phyloP scores from a whole-genome alignment of 164 flowering plant genomes.

The Paratinospora sagittata region DNA sequence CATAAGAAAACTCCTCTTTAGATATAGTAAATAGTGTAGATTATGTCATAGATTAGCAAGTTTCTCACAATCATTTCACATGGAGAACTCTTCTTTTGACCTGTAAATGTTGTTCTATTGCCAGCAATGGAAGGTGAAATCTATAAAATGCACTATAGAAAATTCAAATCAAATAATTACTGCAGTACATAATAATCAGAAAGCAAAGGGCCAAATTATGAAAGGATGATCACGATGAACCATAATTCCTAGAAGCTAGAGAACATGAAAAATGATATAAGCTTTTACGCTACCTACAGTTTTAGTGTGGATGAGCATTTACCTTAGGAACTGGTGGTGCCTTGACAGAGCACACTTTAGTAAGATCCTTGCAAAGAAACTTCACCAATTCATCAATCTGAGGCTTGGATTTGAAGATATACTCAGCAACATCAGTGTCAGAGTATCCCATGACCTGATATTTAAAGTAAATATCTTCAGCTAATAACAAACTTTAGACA shows the following conservation, averaged over 20 bases:
- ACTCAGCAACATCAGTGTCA: slow-evolving; percentile 95
- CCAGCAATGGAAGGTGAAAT: background rate
- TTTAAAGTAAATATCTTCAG: background rate
- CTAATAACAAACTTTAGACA: background rate
- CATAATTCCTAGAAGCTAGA: background rate
- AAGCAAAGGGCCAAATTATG: background rate
- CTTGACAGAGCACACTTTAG: slow-evolving; percentile 58
- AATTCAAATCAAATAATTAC: background rate
- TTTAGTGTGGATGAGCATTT: slow-evolving; percentile 11
- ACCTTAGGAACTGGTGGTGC: slow-evolving; percentile 93
- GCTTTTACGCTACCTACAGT: slow-evolving; percentile 3
- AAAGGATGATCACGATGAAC: background rate
- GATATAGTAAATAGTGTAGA: too few species aligned
- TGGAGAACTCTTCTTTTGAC: too few species aligned
- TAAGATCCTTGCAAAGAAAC: slow-evolving; percentile 74
- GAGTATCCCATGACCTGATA: slow-evolving; percentile 83
- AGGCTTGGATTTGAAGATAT: slow-evolving; percentile 57
- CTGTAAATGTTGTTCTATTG: too few species aligned
- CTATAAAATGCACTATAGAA: background rate
- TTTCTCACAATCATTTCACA: background rate
- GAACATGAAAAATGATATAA: background rate
- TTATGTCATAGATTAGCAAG: background rate
- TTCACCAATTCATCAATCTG: slow-evolving; percentile 47
- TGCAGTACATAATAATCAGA: background rate
- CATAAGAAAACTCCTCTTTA: too few species aligned